These are phyloP conservation scores for Cylindrotheca closterium DNA, from an alignment of 108 stramenopile species.

Conservation along the genomic window DNA sequence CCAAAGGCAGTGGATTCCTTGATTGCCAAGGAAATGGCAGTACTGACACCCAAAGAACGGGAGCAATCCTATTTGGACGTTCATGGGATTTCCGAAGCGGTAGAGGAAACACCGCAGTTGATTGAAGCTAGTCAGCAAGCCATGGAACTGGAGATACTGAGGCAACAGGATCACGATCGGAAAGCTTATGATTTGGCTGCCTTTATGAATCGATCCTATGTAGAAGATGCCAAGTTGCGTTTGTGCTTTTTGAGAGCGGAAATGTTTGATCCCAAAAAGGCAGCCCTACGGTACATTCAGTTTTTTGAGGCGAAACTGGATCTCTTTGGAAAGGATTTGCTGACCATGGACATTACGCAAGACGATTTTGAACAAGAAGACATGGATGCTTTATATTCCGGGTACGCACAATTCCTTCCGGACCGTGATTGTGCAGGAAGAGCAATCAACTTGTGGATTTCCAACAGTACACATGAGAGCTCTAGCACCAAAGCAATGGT, in stretches of 20 bases:
- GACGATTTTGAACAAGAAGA: slow-evolving; percentile 30
- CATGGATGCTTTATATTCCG: slow-evolving; percentile 9
- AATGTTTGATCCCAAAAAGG: slow-evolving; percentile 25
- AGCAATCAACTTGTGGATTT: not conserved
- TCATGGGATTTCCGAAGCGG: not conserved
- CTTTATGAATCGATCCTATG: slow-evolving; percentile 16
- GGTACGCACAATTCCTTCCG: slow-evolving; percentile 10
- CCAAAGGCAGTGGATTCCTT: not conserved
- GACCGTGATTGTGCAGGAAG: slow-evolving; percentile 18
- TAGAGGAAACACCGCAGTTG: slow-evolving; percentile 2
- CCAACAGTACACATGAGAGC: no score
- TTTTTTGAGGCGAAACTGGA: slow-evolving; percentile 36
- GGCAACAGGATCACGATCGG: no score
- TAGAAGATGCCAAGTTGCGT: slow-evolving; percentile 21
- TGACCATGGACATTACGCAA: slow-evolving; percentile 16
- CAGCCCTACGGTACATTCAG: slow-evolving; percentile 29
- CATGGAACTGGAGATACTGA: not conserved
- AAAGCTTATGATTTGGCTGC: slow-evolving; percentile 12
- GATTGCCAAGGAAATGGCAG: slow-evolving; percentile 18
- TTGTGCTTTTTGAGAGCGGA: slow-evolving; percentile 37
- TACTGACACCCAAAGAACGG: not conserved
- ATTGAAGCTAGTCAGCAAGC: not conserved
- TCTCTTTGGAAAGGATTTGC: slow-evolving; percentile 32
- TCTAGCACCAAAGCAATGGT: no score
- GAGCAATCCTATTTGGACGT: not conserved